Evolutionary conservation across 495 filamentous ascomycete species (phyloP), one percentile per base, ranked within the genome.

Genomic region (Xylaria castorea): DNA sequence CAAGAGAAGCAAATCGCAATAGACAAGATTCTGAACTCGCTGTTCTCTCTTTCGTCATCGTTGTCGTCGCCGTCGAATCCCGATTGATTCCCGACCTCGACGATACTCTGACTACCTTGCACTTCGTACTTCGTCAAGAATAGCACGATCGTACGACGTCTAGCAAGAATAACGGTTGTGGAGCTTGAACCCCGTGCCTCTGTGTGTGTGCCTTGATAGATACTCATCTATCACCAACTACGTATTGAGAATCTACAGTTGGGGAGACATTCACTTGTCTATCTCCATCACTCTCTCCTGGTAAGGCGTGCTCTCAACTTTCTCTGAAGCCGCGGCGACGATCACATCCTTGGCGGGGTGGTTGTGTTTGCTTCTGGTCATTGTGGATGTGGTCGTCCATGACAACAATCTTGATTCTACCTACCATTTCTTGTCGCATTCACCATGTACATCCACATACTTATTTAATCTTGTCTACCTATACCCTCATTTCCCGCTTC

Each of bases 231-330:
- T 73, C 78, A 69, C 76, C 77, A 73, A 61, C 50, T 71, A 65
- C 76, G 74, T 78, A 71, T 62, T 81, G 80, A 80, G 81, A 84
- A 71, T 27, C 66, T 50, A 78, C 74, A 81, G 81, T 84, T 91
- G 94, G 94, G 93, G 95, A 97, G 91, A 94, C 95, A 97, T 98
- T 98, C 83, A 91, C 77, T 98, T 97, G 95, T 97, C 93, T 87
- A 93, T 97, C 94, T 97, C 94, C 92, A 85, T 73, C 73, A 66
- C 46, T 48, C 86, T 85, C 18, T 16, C 81, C 88, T 85, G 90
- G 92, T 93, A 92, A 90, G 92, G 81, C 80, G 75, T 73, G 70
- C 70, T 74, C 42, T 65, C 60, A 65, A 34, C 46, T 27, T 65
- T 7, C 32, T 61, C 7, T 32, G 20, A 25, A 30, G 12, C 3